Evolutionary conservation across 306 rosid species (phyloP).

Genomic region (Coriaria nepalensis): DNA sequence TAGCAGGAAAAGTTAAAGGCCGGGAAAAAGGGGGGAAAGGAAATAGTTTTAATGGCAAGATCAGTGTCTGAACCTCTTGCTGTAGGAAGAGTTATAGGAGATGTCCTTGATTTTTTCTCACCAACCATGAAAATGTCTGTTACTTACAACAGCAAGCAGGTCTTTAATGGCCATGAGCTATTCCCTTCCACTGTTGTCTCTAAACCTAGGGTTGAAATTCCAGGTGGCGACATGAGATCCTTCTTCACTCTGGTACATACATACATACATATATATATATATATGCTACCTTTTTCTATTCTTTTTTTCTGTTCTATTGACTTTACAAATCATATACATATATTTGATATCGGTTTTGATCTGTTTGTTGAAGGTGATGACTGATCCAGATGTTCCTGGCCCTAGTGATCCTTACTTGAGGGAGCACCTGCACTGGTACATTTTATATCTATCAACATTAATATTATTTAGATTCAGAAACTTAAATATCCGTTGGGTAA

Average conservation of each 20-base stretch:
- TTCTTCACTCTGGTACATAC: constrained; percentile 64
- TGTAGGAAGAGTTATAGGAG: constrained; percentile 73
- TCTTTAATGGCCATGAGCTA: constrained; percentile 68
- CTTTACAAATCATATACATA: background rate
- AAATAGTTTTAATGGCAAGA: constrained; percentile 10
- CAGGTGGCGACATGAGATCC: constrained; percentile 76
- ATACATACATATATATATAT: background rate
- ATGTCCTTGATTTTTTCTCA: constrained; percentile 55
- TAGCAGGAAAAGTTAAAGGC: too few species aligned
- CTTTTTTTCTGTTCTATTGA: background rate
- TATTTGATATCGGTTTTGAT: background rate
- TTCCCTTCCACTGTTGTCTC: constrained; percentile 44
- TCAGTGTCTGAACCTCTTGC: constrained; percentile 48
- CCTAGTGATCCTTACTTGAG: constrained; percentile 90
- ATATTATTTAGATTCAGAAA: too few species aligned
- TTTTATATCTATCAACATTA: background rate
- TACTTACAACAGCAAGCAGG: constrained; percentile 49
- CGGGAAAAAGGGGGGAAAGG: too few species aligned
- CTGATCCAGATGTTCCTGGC: constrained; percentile 93
- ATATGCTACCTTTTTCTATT: background rate
- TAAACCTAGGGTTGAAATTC: constrained; percentile 77
- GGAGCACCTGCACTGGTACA: constrained; percentile 85
- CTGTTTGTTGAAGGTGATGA: constrained; percentile 43
- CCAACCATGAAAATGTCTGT: constrained; percentile 34
- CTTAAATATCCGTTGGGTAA: too few species aligned